Conservation (phyloP, 768 basidiomycete genomes). For the Panaeolus papilionaceus region DNA sequence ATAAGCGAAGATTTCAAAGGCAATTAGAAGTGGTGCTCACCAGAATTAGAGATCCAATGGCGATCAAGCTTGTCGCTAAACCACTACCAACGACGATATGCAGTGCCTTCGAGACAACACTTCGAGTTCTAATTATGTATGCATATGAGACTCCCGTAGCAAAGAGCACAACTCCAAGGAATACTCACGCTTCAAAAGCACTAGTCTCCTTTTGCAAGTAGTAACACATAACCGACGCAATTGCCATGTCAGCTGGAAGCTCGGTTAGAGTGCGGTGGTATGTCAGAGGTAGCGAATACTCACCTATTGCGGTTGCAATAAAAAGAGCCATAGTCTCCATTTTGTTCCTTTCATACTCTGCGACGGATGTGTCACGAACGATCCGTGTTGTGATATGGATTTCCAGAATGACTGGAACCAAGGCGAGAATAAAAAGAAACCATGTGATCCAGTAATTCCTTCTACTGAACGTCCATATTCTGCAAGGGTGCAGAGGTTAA, state of each 20-base stretch:
- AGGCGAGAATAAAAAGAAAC: not conserved
- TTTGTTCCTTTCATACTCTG: not conserved
- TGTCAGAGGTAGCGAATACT: not conserved
- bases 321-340: not conserved
- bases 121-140: not conserved
- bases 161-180: not conserved
- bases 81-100: not conserved
- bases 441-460: not conserved
- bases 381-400: not conserved
- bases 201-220: not conserved
- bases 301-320: not conserved
- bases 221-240: not conserved
- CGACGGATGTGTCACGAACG: not conserved
- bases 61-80: not conserved
- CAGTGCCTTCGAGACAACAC: not conserved
- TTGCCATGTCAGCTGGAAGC: not conserved
- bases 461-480: conserved; percentile 1
- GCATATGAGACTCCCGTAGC: not conserved
- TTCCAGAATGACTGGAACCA: not conserved
- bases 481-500: not conserved
- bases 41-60: not conserved
- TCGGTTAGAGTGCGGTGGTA: not conserved
- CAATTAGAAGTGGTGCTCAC: not conserved
- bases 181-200: not conserved
- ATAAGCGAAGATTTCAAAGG: not conserved